Conservation (phyloP, 2,329 filamentous ascomycete species). For the Plectosphaerella sp. region DNA sequence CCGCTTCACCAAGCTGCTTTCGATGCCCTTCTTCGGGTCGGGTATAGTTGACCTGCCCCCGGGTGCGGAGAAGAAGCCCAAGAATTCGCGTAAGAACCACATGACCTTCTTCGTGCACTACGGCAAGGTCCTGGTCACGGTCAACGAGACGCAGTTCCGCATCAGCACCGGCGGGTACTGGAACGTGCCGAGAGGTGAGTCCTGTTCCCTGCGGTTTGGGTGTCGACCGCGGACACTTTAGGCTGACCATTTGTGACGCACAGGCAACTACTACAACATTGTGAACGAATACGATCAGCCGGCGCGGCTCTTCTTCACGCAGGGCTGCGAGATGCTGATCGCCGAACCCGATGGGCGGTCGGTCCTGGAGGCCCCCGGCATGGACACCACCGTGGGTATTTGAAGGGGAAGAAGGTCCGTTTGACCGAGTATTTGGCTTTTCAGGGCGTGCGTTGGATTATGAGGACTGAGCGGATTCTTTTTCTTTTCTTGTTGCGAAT, state of each 20-base stretch:
- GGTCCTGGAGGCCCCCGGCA: background rate
- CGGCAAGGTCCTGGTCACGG: constrained; percentile 75
- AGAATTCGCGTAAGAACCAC: constrained; percentile 94
- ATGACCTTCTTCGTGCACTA: constrained; percentile 91
- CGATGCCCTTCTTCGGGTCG: constrained; percentile 79
- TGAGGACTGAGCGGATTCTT: no score
- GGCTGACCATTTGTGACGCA: constrained; percentile 8
- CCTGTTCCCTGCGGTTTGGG: background rate
- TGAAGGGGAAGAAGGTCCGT: no score
- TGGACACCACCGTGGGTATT: no score
- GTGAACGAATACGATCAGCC: constrained; percentile 69
- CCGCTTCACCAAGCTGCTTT: constrained; percentile 83
- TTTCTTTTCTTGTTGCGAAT: no score
- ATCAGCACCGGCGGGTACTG: constrained; percentile 86
- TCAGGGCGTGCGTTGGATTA: no score
- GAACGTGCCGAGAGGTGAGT: constrained; percentile 90
- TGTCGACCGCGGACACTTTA: background rate
- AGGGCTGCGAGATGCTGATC: constrained; percentile 62
- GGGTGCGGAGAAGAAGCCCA: constrained; percentile 77
- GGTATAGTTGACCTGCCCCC: constrained; percentile 87
- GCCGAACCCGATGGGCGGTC: background rate
- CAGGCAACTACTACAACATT: constrained; percentile 93
- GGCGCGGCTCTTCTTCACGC: constrained; percentile 85
- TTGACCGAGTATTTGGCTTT: no score
- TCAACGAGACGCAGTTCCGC: constrained; percentile 72